Evolutionary conservation across 2,329 filamentous ascomycete species (phyloP).

Genomic region (Ustulina deusta): DNA sequence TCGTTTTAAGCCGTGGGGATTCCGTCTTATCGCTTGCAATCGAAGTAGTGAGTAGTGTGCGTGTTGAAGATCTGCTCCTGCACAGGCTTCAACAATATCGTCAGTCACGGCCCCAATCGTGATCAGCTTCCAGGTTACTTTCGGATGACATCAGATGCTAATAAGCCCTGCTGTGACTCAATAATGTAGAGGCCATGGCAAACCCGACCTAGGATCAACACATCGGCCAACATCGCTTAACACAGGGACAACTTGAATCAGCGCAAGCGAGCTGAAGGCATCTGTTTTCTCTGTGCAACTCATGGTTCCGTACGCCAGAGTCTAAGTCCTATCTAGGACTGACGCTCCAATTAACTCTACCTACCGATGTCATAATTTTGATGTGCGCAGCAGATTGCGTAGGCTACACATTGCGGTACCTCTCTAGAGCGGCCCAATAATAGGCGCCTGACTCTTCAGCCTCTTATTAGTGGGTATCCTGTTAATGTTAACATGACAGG

Average conservation of each 20-base stretch:
- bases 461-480: slow-evolving; percentile 22
- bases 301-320: neutral
- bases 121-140: neutral
- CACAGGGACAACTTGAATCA: slow-evolving; percentile 10
- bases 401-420: neutral
- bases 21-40: slow-evolving; percentile 4
- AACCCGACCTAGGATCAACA: neutral
- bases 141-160: slow-evolving; percentile 10
- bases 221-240: slow-evolving; percentile 25
- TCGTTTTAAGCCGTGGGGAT: neutral
- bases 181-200: slow-evolving; percentile 2
- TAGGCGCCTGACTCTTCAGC: slow-evolving; percentile 18
- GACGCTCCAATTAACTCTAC: neutral
- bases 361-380: neutral
- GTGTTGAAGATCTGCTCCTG: slow-evolving; percentile 11
- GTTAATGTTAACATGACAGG: slow-evolving; percentile 9
- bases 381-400: no score
- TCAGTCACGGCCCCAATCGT: neutral
- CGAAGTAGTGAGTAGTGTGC: no score
- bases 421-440: slow-evolving; percentile 1
- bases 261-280: slow-evolving; percentile 4
- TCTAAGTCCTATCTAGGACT: slow-evolving; percentile 7
- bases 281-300: neutral
- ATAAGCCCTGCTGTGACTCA: neutral
- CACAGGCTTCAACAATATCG: neutral